Evolutionary conservation across 495 filamentous ascomycete genomes (phyloP).

Genomic region (Penicillium longicatenatum): DNA sequence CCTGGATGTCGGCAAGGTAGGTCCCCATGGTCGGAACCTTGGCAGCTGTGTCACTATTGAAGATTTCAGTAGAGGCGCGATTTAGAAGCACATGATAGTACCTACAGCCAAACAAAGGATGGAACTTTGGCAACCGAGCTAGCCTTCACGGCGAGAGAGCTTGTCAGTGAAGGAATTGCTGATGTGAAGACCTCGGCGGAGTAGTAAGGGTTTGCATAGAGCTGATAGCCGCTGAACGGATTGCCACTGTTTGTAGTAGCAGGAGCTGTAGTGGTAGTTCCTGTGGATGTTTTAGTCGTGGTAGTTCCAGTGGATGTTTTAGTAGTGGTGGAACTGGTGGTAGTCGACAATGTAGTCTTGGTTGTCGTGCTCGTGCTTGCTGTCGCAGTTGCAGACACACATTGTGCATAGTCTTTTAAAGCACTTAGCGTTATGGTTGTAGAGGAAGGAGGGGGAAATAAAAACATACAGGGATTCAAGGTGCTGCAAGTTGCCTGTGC

Average conservation of each 20-base stretch:
- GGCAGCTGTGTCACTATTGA: slow-evolving; percentile 52
- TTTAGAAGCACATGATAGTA: not conserved
- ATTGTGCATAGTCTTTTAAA: slow-evolving; percentile 15
- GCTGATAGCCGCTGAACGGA: slow-evolving; percentile 54
- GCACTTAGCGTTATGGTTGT: not conserved
- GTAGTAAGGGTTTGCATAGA: slow-evolving; percentile 61
- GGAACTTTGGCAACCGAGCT: slow-evolving; percentile 63
- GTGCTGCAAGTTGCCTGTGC: slow-evolving; percentile 17
- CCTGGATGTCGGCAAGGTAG: slow-evolving; percentile 56
- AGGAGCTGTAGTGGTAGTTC: slow-evolving; percentile 13
- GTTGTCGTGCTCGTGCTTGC: slow-evolving; percentile 1
- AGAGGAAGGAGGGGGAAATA: not conserved
- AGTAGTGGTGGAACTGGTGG: not conserved
- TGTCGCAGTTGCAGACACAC: slow-evolving; percentile 8
- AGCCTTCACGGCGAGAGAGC: slow-evolving; percentile 37
- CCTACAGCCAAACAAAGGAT: slow-evolving; percentile 72
- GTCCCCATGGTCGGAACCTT: slow-evolving; percentile 62
- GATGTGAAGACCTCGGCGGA: slow-evolving; percentile 53
- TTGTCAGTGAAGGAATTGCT: slow-evolving; percentile 53
- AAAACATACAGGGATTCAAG: slow-evolving; percentile 13
- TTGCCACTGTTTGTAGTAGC: slow-evolving; percentile 41
- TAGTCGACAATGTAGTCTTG: slow-evolving; percentile 4
- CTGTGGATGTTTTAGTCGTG: not conserved
- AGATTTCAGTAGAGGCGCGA: not conserved
- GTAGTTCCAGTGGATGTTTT: slow-evolving; percentile 5